Base-by-base conservation (phyloP, 345 rosid species). In the Syzygium aqueum region DNA sequence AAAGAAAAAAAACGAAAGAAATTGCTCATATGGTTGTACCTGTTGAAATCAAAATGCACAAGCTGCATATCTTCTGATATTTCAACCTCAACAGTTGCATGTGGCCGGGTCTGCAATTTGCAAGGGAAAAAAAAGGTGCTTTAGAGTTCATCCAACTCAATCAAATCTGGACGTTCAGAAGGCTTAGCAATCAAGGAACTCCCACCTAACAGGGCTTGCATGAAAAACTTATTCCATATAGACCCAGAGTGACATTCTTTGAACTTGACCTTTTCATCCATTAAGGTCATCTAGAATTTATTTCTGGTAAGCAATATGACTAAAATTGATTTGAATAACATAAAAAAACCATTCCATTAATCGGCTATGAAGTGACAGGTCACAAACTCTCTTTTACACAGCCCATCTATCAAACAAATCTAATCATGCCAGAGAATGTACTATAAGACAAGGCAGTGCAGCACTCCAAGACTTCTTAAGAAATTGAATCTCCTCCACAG, bases 41-140 rank as follows among this genome's bases (percentile, higher is more conserved):
- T 98, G 91, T 94, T 96, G 89, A 98, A 98, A 92, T 98, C 99
- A 27, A 98, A 98, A 90, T 98, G 99, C 73, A 98, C 99, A 37
- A 98, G 94, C 94, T 98, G 99, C 99, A 98, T 98, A 89, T 98
- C 99, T 94, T 98, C 99, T 51, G 99, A 98, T 93, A 98, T 96
- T 92, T 98, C 99, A 87, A 98, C 99, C 92, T 98, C 99, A 84
- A 98, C 99, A 37, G 98, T 98, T 53, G 99, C 99, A 89, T 98
- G 99, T 86, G 99, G 99, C 51, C 98, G 97, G 28, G 99, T 96
- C 99, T 98, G 80, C 88, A 84, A 82, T 88, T 89, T 51, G 85
- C 89, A 86, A 85, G 86, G 85, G 51, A 80, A 52, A 65, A 85
- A 19, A 87, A 49, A 57, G 61, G 89, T 65, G 50, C 82, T 85